Base-by-base conservation (phyloP, 768 basidiomycete genomes). In the Tephrocybe rancida region DNA sequence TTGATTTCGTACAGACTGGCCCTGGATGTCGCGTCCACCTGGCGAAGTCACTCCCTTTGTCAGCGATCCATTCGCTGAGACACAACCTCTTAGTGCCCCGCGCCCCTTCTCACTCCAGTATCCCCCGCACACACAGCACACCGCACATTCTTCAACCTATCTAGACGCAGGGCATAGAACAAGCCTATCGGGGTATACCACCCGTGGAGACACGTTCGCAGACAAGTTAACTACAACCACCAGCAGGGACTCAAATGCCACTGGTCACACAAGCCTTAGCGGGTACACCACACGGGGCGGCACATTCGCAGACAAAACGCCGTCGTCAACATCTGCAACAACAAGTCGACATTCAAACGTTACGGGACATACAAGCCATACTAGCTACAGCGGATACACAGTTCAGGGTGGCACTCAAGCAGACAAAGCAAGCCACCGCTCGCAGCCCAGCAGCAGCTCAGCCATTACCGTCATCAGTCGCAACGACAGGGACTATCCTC, bases 21-120 rank as follows among this genome's bases (percentile, higher is more conserved):
- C 53, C 9, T 54, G 53, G 53, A 53, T 41, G 38, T 38, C 47
- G 2, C 22, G 47, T 3, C 21, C 43, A 29, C 47, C 53, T 27
- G 45, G 30, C 14, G 34, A 48, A 16, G 29, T 54, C 14, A 43
- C 46, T 7, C 47, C 53, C 11, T 54, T 54, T 18, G 39, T 32
- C 1, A 43, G 25, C 11, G 47, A 54, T 32, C 41, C 39, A 35
- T 35, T 22, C 5, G 26, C 25, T n/a, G 47, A 54, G 19, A 44
- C 47, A 19, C 41, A 13, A 44, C 53, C 53, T 14, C 34, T 44
- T 11, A 35, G 24, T 22, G 1, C 25, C 19, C 21, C 39, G 10
- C 53, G 53, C 37, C 53, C 53, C 9, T 54, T 54, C 35, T 26
- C 34, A 22, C 26, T 37, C 7, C 6, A 37, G 5, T 37, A 37